Conservation (phyloP, 371 early-diverging fungal species). For the Syncephalis fuscata region DNA sequence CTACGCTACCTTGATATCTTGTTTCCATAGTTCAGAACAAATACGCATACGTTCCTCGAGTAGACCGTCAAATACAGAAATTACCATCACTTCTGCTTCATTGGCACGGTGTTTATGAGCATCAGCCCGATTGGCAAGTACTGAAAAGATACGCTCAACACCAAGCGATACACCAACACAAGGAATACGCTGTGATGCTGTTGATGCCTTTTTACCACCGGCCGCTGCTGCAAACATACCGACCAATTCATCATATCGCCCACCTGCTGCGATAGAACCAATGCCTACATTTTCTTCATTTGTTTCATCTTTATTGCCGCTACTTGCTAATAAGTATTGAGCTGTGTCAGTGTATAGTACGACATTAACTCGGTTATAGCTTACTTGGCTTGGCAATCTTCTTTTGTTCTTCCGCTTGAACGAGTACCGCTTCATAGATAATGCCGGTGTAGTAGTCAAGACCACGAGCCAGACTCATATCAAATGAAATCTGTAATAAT, state of each 20-base stretch:
- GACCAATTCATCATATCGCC: constrained; percentile 97
- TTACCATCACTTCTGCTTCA: constrained; percentile 78
- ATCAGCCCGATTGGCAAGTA: constrained; percentile 49
- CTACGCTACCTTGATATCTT: constrained; percentile 43
- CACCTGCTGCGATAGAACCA: constrained; percentile 98
- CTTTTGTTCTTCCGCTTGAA: constrained; percentile 2
- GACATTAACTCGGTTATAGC: too few relatives aligned
- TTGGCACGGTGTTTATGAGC: constrained; percentile 54
- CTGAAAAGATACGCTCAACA: constrained; percentile 91
- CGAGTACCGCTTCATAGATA: constrained; percentile 94
- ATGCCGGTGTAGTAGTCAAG: constrained; percentile 99
- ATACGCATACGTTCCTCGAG: constrained; percentile 86
- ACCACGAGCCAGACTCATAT: constrained; percentile 94
- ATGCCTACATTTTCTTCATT: constrained; percentile 75
- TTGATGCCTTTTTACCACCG: constrained; percentile 40
- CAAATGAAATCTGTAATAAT: constrained; percentile 54
- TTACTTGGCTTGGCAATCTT: too few relatives aligned
- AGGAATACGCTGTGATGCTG: constrained; percentile 65
- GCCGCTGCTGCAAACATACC: constrained; percentile 71
- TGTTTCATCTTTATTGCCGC: constrained; percentile 21
- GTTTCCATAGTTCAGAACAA: constrained; percentile 76
- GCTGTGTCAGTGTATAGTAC: too few relatives aligned
- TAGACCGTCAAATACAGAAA: constrained; percentile 70
- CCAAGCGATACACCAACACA: constrained; percentile 98
- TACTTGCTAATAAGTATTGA: too few relatives aligned